These are phyloP conservation scores for Schwanniomyces occidentalis DNA, from an alignment of 805 yeast species.

Conservation along the genomic window DNA sequence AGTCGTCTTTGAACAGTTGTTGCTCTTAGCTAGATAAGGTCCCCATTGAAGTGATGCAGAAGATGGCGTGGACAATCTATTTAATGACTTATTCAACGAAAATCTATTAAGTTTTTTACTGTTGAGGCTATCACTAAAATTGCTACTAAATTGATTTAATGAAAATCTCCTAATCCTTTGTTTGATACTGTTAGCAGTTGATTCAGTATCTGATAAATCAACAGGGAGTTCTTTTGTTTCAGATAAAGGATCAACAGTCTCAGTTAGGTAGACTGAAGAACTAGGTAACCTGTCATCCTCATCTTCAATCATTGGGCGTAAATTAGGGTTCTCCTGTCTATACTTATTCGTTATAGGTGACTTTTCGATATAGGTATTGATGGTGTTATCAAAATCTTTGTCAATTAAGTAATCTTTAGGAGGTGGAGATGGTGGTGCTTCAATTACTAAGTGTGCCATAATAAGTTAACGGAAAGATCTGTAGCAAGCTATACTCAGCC, in stretches of 20 bases:
- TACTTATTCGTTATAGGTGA: constrained; percentile 23
- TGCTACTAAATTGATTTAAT: neutral
- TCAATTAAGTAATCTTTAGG: no score
- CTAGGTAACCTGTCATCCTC: constrained; percentile 4
- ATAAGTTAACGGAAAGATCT: no score
- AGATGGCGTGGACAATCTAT: neutral
- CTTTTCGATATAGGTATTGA: constrained; percentile 20
- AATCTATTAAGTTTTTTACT: constrained; percentile 3
- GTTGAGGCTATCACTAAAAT: neutral
- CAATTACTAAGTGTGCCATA: no score
- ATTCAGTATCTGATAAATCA: neutral
- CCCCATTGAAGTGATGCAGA: neutral
- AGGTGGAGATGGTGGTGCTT: no score
- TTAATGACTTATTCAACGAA: constrained; percentile 4
- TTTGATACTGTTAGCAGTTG: neutral
- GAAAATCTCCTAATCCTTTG: constrained; percentile 2
- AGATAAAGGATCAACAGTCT: neutral
- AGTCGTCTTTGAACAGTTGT: neutral
- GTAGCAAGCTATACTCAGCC: no score
- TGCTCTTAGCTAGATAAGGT: neutral
- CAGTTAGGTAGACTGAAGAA: constrained; percentile 2
- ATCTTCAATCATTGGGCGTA: constrained; percentile 18
- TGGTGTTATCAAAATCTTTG: constrained; percentile 3
- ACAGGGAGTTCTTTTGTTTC: no score
- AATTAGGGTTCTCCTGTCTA: constrained; percentile 26